Conservation (phyloP, 371 early-diverging fungal genomes). For the Mucor piriformis region DNA sequence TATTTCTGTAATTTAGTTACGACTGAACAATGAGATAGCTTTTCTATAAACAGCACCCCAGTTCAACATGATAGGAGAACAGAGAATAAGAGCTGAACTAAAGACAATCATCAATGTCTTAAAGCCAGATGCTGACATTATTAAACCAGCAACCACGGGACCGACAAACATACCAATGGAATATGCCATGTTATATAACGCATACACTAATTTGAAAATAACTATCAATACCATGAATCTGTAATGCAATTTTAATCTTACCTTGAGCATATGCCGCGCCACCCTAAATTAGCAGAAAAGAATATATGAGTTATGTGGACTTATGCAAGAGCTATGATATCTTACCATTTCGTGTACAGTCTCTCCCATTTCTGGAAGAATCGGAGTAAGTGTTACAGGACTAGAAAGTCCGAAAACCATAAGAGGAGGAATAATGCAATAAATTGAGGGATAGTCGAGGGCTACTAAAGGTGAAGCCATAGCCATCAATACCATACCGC, state of each 20-base stretch:
- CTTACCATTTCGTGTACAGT: slow-evolving; percentile 55
- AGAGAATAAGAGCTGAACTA: slow-evolving; percentile 27
- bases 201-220: slow-evolving; percentile 39
- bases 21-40: not conserved
- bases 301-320: not conserved
- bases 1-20: not conserved
- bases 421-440: slow-evolving; percentile 52
- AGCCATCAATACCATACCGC: slow-evolving; percentile 60
- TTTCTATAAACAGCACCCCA: slow-evolving; percentile 31
- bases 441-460: slow-evolving; percentile 39
- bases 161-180: slow-evolving; percentile 63
- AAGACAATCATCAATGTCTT: slow-evolving; percentile 44
- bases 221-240: not conserved
- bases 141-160: slow-evolving; percentile 57
- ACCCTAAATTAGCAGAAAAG: slow-evolving; percentile 29
- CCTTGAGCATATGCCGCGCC: slow-evolving; percentile 58
- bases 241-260: slow-evolving; percentile 8
- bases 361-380: slow-evolving; percentile 63
- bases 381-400: slow-evolving; percentile 58
- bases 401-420: slow-evolving; percentile 61
- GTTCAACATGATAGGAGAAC: slow-evolving; percentile 48
- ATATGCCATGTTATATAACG: slow-evolving; percentile 60
- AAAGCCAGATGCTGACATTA: slow-evolving; percentile 42
- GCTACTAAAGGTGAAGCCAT: slow-evolving; percentile 53
- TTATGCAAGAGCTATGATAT: too few species aligned